Base-by-base conservation (phyloP, 2,329 filamentous ascomycete species). In the Polytolypa hystricis region DNA sequence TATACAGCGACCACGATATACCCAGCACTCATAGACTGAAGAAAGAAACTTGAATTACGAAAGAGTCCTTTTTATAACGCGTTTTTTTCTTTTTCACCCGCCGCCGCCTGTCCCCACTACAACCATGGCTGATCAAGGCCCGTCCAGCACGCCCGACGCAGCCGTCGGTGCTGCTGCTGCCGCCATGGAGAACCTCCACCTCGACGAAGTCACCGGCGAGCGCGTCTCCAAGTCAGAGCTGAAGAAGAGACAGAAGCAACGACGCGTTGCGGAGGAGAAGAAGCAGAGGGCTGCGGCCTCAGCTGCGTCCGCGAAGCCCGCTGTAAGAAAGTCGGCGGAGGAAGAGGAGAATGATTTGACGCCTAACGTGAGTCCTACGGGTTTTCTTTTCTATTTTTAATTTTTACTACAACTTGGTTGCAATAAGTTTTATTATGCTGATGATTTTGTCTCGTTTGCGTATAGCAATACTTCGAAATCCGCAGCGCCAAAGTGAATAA, bases 161-260 rank as follows among this genome's bases (percentile, higher is more conserved):
- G 56, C 61, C 40, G 52, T 61, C 43, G 59, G 64, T 46, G 68
- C 71, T 45, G 59, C 65, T 46, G 60, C 55, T 45, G 21, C 7
- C 7, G 62, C 55, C 54, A 58, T 79, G 47, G 73, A 73, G 54
- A 84, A 89, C 66, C 72, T 93, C 49, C 74, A 87, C 61, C 74
- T 91, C 34, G 91, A 98, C 61, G 84, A 93, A 55, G 84, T 87
- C 46, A 96, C 91, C 10, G 91, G 91, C 53, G 91, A 98, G 67
- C 79, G 63, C 54, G 70, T 79, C 37, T 87, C 82, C 67, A 87
- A 87, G 77, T 76, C 78, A 11, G 81, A 87, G 66, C 70, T 96
- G 61, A 98, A 98, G 84, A 89, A 84, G 70, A 79, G 89, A 54
- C 77, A 87, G 69, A 98, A 98, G 84, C 73, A 80, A 57, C n/a